These are phyloP conservation scores for Hortaea sp. DNA, from an alignment of 2,329 filamentous ascomycete species.

Conservation along the genomic window DNA sequence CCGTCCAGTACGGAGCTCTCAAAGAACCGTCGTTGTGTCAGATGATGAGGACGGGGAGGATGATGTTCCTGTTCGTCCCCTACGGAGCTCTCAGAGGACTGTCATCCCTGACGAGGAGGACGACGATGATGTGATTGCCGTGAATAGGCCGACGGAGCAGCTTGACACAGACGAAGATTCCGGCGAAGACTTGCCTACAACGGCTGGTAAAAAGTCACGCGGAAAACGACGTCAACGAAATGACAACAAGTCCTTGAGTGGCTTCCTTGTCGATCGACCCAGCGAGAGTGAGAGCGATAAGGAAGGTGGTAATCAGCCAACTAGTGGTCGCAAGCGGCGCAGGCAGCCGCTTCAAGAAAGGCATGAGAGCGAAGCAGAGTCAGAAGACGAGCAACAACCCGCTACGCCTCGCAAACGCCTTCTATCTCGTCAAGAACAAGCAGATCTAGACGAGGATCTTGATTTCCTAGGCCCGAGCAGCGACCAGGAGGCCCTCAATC, in stretches of 20 bases:
- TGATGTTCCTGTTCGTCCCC: background rate
- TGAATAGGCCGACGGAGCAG: background rate
- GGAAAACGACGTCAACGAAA: no score
- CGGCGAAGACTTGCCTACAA: slow-evolving; percentile 22
- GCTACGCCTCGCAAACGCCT: slow-evolving; percentile 11
- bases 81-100: background rate
- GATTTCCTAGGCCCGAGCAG: slow-evolving; percentile 31
- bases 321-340: no score
- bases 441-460: slow-evolving; percentile 37
- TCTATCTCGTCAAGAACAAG: slow-evolving; percentile 22
- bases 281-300: no score
- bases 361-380: slow-evolving; percentile 5
- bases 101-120: slow-evolving; percentile 1
- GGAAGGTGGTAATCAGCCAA: no score
- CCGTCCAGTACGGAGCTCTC: slow-evolving; percentile 4
- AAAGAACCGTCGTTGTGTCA: slow-evolving; percentile 4
- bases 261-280: no score
- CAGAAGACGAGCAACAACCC: slow-evolving; percentile 14
- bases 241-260: no score
- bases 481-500: slow-evolving; percentile 16
- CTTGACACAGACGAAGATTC: slow-evolving; percentile 4
- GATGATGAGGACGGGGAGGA: slow-evolving; percentile 10
- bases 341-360: no score
- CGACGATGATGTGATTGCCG: background rate
- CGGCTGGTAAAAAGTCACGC: slow-evolving; percentile 4